Evolutionary conservation across 176 grass and related monocot genomes (phyloP).

Genomic region (Zea luxurians): DNA sequence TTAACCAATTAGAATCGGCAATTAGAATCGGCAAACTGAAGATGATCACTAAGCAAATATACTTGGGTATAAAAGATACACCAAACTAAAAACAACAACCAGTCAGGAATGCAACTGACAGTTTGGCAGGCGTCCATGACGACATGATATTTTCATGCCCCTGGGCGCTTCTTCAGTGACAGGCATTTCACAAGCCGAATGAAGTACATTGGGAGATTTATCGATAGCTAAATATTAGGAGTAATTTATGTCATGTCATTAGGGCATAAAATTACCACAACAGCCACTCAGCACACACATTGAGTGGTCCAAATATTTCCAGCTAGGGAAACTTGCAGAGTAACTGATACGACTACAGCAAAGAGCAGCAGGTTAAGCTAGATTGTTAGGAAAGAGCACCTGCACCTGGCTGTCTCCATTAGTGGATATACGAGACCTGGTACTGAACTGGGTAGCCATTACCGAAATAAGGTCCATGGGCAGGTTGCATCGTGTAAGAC

Average conservation of each 20-base stretch:
- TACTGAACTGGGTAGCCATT: constrained; percentile 81
- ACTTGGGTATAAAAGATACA: too few species aligned
- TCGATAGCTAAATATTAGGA: constrained; percentile 42
- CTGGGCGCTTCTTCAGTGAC: too few species aligned
- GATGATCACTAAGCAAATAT: too few species aligned
- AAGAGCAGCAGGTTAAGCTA: constrained; percentile 44
- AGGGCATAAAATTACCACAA: constrained; percentile 43
- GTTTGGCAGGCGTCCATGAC: too few species aligned
- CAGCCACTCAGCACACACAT: constrained; percentile 38
- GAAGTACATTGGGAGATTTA: constrained; percentile 12
- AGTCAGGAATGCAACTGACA: too few species aligned
- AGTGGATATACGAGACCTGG: constrained; percentile 73
- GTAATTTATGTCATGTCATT: constrained; percentile 47
- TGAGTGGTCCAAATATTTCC: constrained; percentile 51
- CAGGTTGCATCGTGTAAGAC: constrained; percentile 64
- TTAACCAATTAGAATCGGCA: too few species aligned
- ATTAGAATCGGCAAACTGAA: too few species aligned
- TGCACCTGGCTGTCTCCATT: constrained; percentile 44
- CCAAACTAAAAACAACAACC: too few species aligned
- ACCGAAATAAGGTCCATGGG: constrained; percentile 68
- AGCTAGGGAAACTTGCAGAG: constrained; percentile 41
- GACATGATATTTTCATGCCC: too few species aligned
- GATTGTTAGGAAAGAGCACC: constrained; percentile 46
- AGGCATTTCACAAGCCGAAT: not conserved
- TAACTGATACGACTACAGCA: constrained; percentile 36